These are phyloP conservation scores for Iris pallida DNA, from an alignment of 116 monocot species.

Conservation along the genomic window DNA sequence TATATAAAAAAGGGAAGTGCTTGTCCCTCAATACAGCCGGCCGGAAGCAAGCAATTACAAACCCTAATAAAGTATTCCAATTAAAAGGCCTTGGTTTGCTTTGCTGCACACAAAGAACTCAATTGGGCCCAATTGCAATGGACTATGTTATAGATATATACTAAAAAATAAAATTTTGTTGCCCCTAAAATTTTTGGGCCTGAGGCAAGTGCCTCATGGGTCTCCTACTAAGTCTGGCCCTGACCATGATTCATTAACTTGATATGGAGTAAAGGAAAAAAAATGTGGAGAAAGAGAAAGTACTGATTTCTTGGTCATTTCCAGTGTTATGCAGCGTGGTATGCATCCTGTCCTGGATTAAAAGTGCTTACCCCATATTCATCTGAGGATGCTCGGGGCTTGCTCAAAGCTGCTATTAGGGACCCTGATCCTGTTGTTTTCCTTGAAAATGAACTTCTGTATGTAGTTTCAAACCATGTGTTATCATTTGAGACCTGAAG, in stretches of 20 bases:
- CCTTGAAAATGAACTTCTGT: constrained; percentile 90
- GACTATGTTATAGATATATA: too few species aligned
- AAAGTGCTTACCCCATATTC: constrained; percentile 82
- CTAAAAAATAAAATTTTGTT: too few species aligned
- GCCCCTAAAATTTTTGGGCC: too few species aligned
- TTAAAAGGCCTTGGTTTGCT: too few species aligned
- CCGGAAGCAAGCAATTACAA: too few species aligned
- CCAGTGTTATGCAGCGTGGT: constrained; percentile 97
- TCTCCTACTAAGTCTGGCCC: too few species aligned
- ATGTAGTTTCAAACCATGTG: constrained; percentile 13
- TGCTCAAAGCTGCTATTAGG: constrained; percentile 85
- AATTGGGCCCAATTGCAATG: too few species aligned
- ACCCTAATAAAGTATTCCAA: too few species aligned
- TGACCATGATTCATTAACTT: neutral
- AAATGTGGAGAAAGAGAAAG: neutral
- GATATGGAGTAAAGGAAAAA: neutral
- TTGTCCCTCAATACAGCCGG: too few species aligned
- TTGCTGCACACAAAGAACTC: too few species aligned
- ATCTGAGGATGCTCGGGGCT: constrained; percentile 87
- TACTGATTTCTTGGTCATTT: constrained; percentile 14
- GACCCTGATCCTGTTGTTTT: constrained; percentile 97
- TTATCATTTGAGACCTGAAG: neutral
- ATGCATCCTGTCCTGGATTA: constrained; percentile 76
- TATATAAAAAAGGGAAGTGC: too few species aligned
- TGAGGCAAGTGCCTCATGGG: too few species aligned